These are phyloP conservation scores for Spathaspora sp. DNA, from an alignment of 805 yeast genomes.

Conservation along the genomic window DNA sequence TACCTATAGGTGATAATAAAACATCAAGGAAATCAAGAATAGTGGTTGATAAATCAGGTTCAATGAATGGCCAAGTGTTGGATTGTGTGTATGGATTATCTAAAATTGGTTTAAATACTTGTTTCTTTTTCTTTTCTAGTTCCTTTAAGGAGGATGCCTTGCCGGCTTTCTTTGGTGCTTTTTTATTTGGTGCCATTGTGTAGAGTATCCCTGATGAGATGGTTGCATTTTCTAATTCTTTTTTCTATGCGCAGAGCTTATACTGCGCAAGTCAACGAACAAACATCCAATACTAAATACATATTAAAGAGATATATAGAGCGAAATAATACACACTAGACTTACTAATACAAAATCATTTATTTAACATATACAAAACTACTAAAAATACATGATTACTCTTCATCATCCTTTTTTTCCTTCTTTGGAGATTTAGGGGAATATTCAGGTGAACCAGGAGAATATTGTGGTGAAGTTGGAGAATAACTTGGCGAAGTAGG, in stretches of 20 bases:
- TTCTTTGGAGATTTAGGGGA: constrained; percentile 41
- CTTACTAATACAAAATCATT: background rate
- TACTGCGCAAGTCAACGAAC: too few relatives aligned
- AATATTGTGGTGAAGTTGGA: constrained; percentile 70
- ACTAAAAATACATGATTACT: background rate
- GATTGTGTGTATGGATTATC: constrained; percentile 60
- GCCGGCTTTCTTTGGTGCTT: constrained; percentile 5
- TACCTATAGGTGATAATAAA: constrained; percentile 29
- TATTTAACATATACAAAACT: background rate
- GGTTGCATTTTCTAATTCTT: too few relatives aligned
- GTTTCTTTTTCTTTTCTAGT: constrained; percentile 47
- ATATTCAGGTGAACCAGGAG: constrained; percentile 61
- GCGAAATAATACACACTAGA: background rate
- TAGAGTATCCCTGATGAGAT: too few relatives aligned
- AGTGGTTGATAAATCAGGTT: constrained; percentile 32
- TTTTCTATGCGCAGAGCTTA: too few relatives aligned
- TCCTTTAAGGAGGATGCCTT: constrained; percentile 40
- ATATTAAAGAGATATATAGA: too few relatives aligned
- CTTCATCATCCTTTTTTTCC: constrained; percentile 13
- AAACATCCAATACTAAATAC: too few relatives aligned
- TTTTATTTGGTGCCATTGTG: background rate
- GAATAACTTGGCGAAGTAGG: constrained; percentile 62
- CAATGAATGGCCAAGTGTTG: constrained; percentile 37
- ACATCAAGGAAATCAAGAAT: constrained; percentile 34
- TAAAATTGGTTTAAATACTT: constrained; percentile 61